phyloP scores from a whole-genome alignment of 2,329 filamentous ascomycete species.

The Aureobasidium sp. region DNA sequence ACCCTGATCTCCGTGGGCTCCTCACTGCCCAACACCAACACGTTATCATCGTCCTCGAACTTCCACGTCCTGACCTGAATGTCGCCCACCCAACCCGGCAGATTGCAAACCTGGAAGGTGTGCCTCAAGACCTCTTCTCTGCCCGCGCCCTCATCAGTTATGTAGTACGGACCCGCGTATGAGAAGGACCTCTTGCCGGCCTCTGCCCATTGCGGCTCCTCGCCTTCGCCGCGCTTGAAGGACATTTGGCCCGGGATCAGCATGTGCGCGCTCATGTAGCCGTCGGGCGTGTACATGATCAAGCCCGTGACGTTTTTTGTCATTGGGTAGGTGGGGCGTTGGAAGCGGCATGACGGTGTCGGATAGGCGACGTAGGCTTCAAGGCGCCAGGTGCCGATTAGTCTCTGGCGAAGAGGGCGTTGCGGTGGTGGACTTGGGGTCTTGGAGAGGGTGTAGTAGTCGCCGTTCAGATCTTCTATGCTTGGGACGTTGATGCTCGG shows the following conservation, averaged over 20 bases:
- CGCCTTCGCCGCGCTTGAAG: slow-evolving; percentile 33
- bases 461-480: slow-evolving; percentile 28
- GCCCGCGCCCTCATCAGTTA: slow-evolving; percentile 29
- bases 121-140: slow-evolving; percentile 31
- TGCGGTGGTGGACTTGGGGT: slow-evolving; percentile 23
- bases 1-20: slow-evolving; percentile 35
- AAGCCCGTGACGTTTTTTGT: slow-evolving; percentile 27
- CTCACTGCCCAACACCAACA: slow-evolving; percentile 33
- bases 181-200: slow-evolving; percentile 33
- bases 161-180: slow-evolving; percentile 34
- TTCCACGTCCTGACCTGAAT: slow-evolving; percentile 32
- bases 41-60: slow-evolving; percentile 34
- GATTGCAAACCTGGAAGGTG: slow-evolving; percentile 33
- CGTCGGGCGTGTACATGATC: slow-evolving; percentile 29
- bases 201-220: slow-evolving; percentile 35
- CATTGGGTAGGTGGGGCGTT: slow-evolving; percentile 27
- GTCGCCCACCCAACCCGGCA: slow-evolving; percentile 34
- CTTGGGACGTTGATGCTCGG: not conserved
- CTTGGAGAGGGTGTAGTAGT: slow-evolving; percentile 28
- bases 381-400: slow-evolving; percentile 33
- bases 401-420: slow-evolving; percentile 28
- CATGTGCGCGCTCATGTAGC: slow-evolving; percentile 31
- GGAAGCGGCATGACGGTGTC: slow-evolving; percentile 29
- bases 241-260: slow-evolving; percentile 26
- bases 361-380: slow-evolving; percentile 35